Evolutionary conservation across 768 basidiomycete species (phyloP).

Genomic region (Leccinum fibrillosum): DNA sequence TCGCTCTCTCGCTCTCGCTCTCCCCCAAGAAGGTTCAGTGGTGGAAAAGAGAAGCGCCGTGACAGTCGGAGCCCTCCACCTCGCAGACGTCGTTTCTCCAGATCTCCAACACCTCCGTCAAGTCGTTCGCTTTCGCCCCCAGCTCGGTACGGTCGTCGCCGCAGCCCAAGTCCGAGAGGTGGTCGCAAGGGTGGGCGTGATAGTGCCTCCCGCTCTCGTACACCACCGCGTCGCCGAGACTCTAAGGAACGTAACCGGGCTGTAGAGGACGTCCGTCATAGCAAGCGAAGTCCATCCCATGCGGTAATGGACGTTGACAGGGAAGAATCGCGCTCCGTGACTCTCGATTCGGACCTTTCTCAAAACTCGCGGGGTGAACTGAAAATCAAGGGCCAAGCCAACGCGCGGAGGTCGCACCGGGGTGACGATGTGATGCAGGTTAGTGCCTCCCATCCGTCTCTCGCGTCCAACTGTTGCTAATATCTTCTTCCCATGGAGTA

Average conservation of each 20-base stretch:
- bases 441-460: constrained; percentile 9
- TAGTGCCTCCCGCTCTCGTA: constrained; percentile 36
- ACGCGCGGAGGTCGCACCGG: constrained; percentile 53
- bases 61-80: constrained; percentile 33
- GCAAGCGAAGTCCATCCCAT: constrained; percentile 27
- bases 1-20: constrained; percentile 30
- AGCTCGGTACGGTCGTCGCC: constrained; percentile 42
- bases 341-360: constrained; percentile 29
- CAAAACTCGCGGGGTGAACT: constrained; percentile 46
- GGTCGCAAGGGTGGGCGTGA: constrained; percentile 25
- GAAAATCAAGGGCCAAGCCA: constrained; percentile 74
- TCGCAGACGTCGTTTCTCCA: constrained; percentile 41
- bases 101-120: constrained; percentile 50
- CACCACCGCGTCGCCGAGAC: constrained; percentile 32
- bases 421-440: constrained; percentile 39
- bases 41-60: constrained; percentile 22
- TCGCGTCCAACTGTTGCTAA: constrained; percentile 5
- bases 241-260: constrained; percentile 25
- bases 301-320: constrained; percentile 23
- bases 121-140: constrained; percentile 35
- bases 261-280: constrained; percentile 18
- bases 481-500: constrained; percentile 17
- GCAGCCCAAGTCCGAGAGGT: constrained; percentile 40
- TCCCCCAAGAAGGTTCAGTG: constrained; percentile 22
- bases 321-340: constrained; percentile 21